Evolutionary conservation across 768 basidiomycete genomes (phyloP), one percentile per base, ranked within the genome.

Genomic region (Xanthoconium purpureum): DNA sequence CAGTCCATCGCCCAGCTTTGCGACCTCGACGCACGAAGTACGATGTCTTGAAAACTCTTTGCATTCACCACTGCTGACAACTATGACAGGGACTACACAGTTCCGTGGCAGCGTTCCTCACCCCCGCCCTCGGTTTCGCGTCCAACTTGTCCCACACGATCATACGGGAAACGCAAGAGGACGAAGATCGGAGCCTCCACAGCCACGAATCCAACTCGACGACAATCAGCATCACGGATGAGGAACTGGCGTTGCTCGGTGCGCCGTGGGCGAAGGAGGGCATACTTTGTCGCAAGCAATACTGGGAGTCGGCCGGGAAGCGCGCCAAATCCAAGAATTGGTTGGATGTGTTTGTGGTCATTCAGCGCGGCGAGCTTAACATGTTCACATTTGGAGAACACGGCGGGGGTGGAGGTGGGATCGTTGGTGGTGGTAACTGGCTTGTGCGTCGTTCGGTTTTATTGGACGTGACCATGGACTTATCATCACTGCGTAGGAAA

Each of bases 231-330:
- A 92, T 98, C 56, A 85, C 89, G 8, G 96, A 98, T 64, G 97
- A 98, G 71, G 94, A 97, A 73, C 79, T 99, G 13, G 96, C 96
- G 2, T 77, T 98, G 37, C 84, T 97, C 15, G 97, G 97, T 15
- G 87, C 97, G 6, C 97, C 97, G 0, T 99, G 96, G 96, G 97
- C 97, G 0, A 99, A 99, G 73, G 97, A 99, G 72, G 97, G 97
- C 13, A 90, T 96, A 79, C 82, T 99, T 10, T 88, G 88, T 62
- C 87, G 95, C 24, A 98, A 98, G 69, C 91, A 94, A 59, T 98
- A 95, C 69, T 94, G 91, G 87, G 96, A 98, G 64, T 80, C 82
- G 3, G 77, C 82, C 1, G 87, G 89, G 14, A 94, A 90, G 68
- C 78, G 94, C 29, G 87, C 92, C 8, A 94, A 81, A 75, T 88